Conservation (phyloP, 1,284 basidiomycete species). For the Golubevia sp. region DNA sequence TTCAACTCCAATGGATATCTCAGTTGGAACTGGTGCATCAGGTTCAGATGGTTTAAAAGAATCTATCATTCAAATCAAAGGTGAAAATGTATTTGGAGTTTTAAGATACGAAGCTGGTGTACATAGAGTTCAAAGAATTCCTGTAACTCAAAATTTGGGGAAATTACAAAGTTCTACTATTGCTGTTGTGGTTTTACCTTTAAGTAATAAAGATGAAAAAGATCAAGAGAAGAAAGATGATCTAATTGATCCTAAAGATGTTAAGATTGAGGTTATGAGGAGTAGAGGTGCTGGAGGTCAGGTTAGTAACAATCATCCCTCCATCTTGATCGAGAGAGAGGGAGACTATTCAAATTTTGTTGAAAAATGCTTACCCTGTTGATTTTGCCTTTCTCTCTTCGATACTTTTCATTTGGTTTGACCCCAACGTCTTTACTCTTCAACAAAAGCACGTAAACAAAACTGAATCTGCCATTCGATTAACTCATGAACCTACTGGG, state of each 20-base stretch:
- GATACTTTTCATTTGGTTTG: neutral
- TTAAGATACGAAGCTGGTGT: conserved; percentile 91
- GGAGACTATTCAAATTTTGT: too few species aligned
- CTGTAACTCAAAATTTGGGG: conserved; percentile 82
- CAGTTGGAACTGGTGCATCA: conserved; percentile 7
- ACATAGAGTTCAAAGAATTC: conserved; percentile 92
- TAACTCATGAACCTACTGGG: conserved; percentile 90
- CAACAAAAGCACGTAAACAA: conserved; percentile 88
- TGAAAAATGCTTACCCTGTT: too few species aligned
- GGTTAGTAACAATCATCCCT: conserved; percentile 63
- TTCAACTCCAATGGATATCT: conserved; percentile 40
- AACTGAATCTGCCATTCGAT: conserved; percentile 95
- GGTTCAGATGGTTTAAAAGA: conserved; percentile 75
- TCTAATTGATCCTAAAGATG: conserved; percentile 79
- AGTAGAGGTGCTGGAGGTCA: conserved; percentile 95
- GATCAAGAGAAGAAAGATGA: conserved; percentile 54
- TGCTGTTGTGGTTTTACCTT: conserved; percentile 66
- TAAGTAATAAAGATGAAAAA: conserved; percentile 57
- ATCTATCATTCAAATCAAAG: conserved; percentile 80
- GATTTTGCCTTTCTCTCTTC: conserved; percentile 11
- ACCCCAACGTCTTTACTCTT: neutral
- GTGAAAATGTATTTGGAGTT: conserved; percentile 76
- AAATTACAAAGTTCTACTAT: conserved; percentile 92
- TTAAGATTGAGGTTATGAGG: conserved; percentile 90
- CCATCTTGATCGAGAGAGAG: too few species aligned